These are phyloP conservation scores for Monosporascus sp. DNA, from an alignment of 2,329 filamentous ascomycete species.

Conservation along the genomic window DNA sequence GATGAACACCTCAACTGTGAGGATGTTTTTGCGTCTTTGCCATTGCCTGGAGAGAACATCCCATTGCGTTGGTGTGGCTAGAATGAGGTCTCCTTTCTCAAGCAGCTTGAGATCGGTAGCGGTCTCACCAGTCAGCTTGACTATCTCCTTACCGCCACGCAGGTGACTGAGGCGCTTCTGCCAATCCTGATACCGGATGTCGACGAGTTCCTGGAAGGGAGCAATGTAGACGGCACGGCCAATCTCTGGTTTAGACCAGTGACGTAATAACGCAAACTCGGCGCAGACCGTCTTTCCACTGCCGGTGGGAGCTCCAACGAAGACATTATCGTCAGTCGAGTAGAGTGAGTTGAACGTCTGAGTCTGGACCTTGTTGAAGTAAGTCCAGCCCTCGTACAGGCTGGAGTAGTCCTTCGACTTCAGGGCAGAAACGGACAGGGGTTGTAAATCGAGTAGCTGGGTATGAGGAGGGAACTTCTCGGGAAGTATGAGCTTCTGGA, in stretches of 20 bases:
- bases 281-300: conserved; percentile 97
- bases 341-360: conserved; percentile 95
- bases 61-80: conserved; percentile 93
- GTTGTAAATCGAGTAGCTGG: conserved; percentile 84
- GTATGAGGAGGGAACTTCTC: conserved; percentile 96
- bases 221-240: conserved; percentile 90
- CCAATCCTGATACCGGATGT: conserved; percentile 80
- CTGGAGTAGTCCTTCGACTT: conserved; percentile 78
- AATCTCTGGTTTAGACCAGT: conserved; percentile 69
- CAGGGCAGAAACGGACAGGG: conserved; percentile 79
- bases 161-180: conserved; percentile 66
- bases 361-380: conserved; percentile 97
- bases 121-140: conserved; percentile 91
- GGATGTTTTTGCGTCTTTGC: conserved; percentile 93
- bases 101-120: conserved; percentile 85
- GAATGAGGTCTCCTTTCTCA: conserved; percentile 79
- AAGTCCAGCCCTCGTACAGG: conserved; percentile 76
- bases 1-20: conserved; percentile 84
- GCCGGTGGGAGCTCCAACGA: conserved; percentile 86
- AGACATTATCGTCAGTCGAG: conserved; percentile 86
- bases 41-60: conserved; percentile 93
- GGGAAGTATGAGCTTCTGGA: conserved; percentile 89
- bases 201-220: conserved; percentile 89
- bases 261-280: conserved; percentile 83
- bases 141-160: conserved; percentile 78